Percentiles rank a stretch among this genome's conserved stretches.
These are phyloP conservation scores for Pezicula radicicola DNA, from an alignment of 2,329 filamentous ascomycete genomes.

Conservation along the genomic window DNA sequence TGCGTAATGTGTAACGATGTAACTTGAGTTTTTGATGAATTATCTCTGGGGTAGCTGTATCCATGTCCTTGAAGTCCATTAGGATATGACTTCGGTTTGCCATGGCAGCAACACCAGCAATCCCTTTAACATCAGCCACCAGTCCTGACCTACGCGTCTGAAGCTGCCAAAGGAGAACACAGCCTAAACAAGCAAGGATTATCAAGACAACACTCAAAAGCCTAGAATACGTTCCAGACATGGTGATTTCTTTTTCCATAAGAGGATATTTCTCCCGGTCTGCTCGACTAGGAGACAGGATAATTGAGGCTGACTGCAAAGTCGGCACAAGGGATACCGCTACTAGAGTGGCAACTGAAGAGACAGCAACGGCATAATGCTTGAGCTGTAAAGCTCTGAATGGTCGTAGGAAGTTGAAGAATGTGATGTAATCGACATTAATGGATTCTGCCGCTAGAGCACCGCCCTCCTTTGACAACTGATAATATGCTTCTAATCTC, in stretches of 20 bases:
- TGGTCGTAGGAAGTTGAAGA: slow-evolving; percentile 63
- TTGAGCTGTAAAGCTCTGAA: slow-evolving; percentile 57
- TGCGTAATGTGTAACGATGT: slow-evolving; percentile 66
- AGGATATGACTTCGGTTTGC: slow-evolving; percentile 71
- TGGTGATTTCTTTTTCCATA: slow-evolving; percentile 49
- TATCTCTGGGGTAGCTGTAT: slow-evolving; percentile 61
- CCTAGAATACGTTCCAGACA: slow-evolving; percentile 59
- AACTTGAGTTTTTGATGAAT: slow-evolving; percentile 67
- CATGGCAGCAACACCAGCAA: slow-evolving; percentile 73
- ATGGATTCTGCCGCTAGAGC: slow-evolving; percentile 63
- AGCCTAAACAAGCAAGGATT: slow-evolving; percentile 55
- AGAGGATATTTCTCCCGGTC: slow-evolving; percentile 39
- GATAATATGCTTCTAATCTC: slow-evolving; percentile 64
- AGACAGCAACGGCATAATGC: slow-evolving; percentile 68
- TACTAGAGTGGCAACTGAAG: slow-evolving; percentile 61
- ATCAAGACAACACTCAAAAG: slow-evolving; percentile 54
- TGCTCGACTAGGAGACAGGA: slow-evolving; percentile 50
- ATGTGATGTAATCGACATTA: slow-evolving; percentile 72
- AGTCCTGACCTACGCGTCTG: slow-evolving; percentile 63
- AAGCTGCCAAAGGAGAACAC: slow-evolving; percentile 57
- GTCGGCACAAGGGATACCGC: slow-evolving; percentile 69
- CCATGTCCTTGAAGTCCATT: slow-evolving; percentile 71
- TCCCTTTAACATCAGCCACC: slow-evolving; percentile 66
- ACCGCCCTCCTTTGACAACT: slow-evolving; percentile 57
- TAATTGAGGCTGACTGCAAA: slow-evolving; percentile 60